These are phyloP conservation scores for Zygotorulaspora sp. DNA, from an alignment of 805 yeast genomes.

Conservation along the genomic window DNA sequence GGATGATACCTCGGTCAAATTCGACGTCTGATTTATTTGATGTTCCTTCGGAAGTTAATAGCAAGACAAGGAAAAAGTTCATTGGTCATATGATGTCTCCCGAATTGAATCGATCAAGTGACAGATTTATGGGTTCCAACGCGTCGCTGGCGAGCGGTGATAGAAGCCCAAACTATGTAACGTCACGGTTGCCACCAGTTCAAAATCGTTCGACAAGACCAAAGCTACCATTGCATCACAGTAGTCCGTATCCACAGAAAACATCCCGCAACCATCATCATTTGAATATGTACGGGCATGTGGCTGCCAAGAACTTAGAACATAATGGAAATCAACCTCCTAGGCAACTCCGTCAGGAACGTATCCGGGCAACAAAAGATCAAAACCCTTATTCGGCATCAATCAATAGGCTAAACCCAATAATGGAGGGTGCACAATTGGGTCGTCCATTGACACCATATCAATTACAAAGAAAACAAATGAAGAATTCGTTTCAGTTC, in stretches of 20 bases:
- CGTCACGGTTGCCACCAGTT: not conserved
- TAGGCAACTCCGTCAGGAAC: not conserved
- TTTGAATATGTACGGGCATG: too few species aligned
- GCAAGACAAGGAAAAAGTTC: slow-evolving; percentile 7
- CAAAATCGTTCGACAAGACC: not conserved
- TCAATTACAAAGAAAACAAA: slow-evolving; percentile 29
- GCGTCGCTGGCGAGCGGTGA: not conserved
- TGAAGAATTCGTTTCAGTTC: slow-evolving; percentile 30
- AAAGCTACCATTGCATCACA: not conserved
- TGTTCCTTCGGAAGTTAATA: slow-evolving; percentile 7
- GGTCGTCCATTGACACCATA: slow-evolving; percentile 24
- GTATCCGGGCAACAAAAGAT: not conserved
- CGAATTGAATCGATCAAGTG: not conserved
- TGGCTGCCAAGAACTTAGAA: too few species aligned
- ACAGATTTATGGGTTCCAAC: not conserved
- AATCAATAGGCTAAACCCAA: slow-evolving; percentile 6
- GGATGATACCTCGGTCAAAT: slow-evolving; percentile 23
- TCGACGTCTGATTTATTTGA: slow-evolving; percentile 27
- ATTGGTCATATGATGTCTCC: not conserved
- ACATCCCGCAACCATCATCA: not conserved
- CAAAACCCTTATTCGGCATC: not conserved
- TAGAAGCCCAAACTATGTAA: not conserved
- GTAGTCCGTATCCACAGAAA: not conserved
- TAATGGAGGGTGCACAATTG: slow-evolving; percentile 9
- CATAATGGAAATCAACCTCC: too few species aligned